Base-by-base conservation (phyloP, 441 rosid genomes). In the Hura crepitans region DNA sequence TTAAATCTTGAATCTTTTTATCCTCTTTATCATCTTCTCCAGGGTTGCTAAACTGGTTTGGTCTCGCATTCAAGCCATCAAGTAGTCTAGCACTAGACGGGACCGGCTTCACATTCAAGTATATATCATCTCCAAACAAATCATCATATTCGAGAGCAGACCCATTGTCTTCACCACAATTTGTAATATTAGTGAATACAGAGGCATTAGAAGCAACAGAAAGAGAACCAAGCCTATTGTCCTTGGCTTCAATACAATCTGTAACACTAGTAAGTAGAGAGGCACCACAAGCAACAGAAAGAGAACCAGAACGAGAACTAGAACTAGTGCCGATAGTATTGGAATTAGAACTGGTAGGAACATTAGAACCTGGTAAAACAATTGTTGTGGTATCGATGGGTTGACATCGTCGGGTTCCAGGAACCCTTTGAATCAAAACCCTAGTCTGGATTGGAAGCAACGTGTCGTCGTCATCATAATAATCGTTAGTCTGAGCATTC, bases 401-500 rank as follows among this genome's bases (percentile, higher is more conserved):
- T 6, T 9, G 4, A 0, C 56, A 33, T 1, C 27, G 15, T 17
- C 73, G 49, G 10, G 11, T 20, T 45, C 76, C 76, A 2, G 76
- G 76, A 39, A 73, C 53, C 4, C 76, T 59, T 18, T 59, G 71
- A 28, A 73, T 35, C 57, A 66, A n/a, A 0, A 73, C 66, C 14
- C 35, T 37, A 47, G 67, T 33, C 13, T 73, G 62, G 3, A 11
- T 8, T 3, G 45, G n/a, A 28, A 73, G 66, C 7, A 49, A 2
- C 43, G 9, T 13, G 4, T 28, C 6, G 13, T 74, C 72, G 51
- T 68, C 53, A 18, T 12, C 20, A 53, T 74, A 74, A 2, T 8
- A 2, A 4, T 67, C 53, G 31, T 74, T 74, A 13, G 72, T 74
- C 17, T 74, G 62, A 42, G 77, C 62, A 60, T 74, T 61, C 5